Evolutionary conservation across 1,284 basidiomycete genomes (phyloP), one percentile per base, ranked within the genome.

Genomic region (Microbotryum scabiosae): DNA sequence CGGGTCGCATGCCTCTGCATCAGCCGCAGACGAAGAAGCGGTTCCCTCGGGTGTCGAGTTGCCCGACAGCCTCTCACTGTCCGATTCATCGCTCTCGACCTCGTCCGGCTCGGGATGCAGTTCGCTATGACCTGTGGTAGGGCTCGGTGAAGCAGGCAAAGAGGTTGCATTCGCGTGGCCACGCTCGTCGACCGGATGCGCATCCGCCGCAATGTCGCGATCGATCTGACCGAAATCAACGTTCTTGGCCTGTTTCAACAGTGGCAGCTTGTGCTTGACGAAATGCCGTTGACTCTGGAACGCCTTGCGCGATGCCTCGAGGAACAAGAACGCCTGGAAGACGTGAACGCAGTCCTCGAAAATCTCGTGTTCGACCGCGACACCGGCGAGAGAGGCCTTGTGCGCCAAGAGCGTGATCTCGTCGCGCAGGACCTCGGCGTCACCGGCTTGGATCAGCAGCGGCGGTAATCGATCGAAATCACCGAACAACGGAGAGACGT

Each of bases 401-500:
- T 96, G 90, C 1, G 93, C 91, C 21, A 97, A 77, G n/a, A 97
- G 79, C 6, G 87, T 88, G 51, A 88, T 87, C 74, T 97, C 94
- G 72, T 97, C 94, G 32, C 91, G 80, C 28, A 98, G 78, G 1
- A 96, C 90, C 74, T 98, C 94, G 1, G 90, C 87, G 64, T 97
- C 94, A 28, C 94, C 94, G 2, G 85, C 85, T 75, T 97, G 93
- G 49, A 98, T 88, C 25, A 97, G 81, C 71, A 97, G 76, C 0
- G 94, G 94, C 10, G 94, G 94, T 14, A 98, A 77, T 9, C 86
- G 87, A 30, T 80, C 79, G 70, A 96, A 85, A 72, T 93, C 84
- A 20, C 94, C 94, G 70, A 97, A 98, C n/a, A 98, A 78, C 0
- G 93, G 92, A 66, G 88, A 90, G 7, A 88, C 94, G 72, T 98